Conservation (phyloP, 2,329 filamentous ascomycete genomes). For the Claviceps cyperi region DNA sequence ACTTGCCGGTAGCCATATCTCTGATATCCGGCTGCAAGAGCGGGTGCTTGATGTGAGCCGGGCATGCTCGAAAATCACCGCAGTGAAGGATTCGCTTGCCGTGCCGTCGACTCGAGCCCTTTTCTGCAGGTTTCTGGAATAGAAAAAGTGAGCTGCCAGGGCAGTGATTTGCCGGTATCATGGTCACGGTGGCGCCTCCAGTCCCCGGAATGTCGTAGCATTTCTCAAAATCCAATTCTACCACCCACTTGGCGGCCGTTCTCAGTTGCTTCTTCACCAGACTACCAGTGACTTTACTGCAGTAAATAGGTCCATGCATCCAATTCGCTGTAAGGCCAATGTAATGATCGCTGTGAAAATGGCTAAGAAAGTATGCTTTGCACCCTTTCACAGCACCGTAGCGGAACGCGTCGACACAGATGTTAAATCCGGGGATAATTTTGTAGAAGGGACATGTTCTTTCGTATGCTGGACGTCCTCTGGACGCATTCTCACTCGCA, state of each 20-base stretch:
- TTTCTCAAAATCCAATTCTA: conserved; percentile 73
- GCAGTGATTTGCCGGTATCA: conserved; percentile 95
- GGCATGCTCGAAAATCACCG: conserved; percentile 87
- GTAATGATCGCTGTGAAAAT: conserved; percentile 97
- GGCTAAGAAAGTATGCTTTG: conserved; percentile 88
- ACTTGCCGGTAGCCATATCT: conserved; percentile 56
- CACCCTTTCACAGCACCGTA: conserved; percentile 89
- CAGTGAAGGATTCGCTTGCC: conserved; percentile 80
- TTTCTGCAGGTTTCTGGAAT: conserved; percentile 64
- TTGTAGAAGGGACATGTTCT: conserved; percentile 97
- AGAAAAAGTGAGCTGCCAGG: conserved; percentile 88
- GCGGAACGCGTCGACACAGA: conserved; percentile 90
- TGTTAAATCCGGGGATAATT: conserved; percentile 82
- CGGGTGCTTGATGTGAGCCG: conserved; percentile 69
- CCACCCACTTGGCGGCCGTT: conserved; percentile 74
- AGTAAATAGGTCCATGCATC: conserved; percentile 91
- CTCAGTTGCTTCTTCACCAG: conserved; percentile 74
- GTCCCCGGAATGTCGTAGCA: conserved; percentile 68
- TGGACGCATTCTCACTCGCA: conserved; percentile 58
- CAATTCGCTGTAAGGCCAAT: conserved; percentile 78
- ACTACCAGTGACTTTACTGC: conserved; percentile 82
- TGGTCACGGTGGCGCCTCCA: conserved; percentile 63
- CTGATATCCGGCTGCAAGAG: conserved; percentile 61
- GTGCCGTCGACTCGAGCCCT: conserved; percentile 38
- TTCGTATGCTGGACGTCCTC: conserved; percentile 75